Evolutionary conservation across 208 protist species (phyloP), one percentile per base, ranked within the genome.

Genomic region (Kentomonas sorsogonicus): DNA sequence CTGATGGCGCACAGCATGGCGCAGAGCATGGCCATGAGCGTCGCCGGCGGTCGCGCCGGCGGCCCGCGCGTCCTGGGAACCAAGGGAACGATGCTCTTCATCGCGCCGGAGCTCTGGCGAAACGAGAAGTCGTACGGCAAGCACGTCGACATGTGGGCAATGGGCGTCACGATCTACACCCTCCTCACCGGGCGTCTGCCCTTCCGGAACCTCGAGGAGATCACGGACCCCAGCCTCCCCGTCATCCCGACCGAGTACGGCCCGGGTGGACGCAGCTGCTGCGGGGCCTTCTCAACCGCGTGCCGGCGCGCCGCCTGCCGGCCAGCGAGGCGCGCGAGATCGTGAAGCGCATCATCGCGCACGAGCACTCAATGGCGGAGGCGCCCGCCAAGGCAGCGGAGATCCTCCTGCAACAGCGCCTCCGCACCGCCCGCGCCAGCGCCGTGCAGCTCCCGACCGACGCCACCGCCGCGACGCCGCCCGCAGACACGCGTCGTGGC

Each of bases 151-250:
- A 78, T 95, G 45, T 96, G 91, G 89, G 82, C 86, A 1, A 57
- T 89, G 50, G 91, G 91, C 27, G 91, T 96, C 1, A 94, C 86
- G 30, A 68, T 96, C 29, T 96, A 88, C 72, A 77, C 86, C 18
- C 73, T 96, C 52, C 76, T 99, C 15, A 84, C 86, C 39, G 92
- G 91, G 0, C 43, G 31, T 7, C 80, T 98, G 22, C 98, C 98
- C 36, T 99, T 99, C 70, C 43, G 62, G 23, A 76, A 79, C 46
- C 77, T 89, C 27, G 60, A 83, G 39, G 70, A 79, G 22, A 85
- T 90, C 39, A 55, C 53, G 6, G 53, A 74, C 22, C 74, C 60
- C 20, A 60, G 62, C 16, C 47, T 81, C 48, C 72, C 60, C 23
- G 10, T 73, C 63, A 63, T 85, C 74, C 45, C 56, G 1, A 5